Base-by-base conservation (phyloP, 805 yeast genomes). In the Candida nonsorbophila region DNA sequence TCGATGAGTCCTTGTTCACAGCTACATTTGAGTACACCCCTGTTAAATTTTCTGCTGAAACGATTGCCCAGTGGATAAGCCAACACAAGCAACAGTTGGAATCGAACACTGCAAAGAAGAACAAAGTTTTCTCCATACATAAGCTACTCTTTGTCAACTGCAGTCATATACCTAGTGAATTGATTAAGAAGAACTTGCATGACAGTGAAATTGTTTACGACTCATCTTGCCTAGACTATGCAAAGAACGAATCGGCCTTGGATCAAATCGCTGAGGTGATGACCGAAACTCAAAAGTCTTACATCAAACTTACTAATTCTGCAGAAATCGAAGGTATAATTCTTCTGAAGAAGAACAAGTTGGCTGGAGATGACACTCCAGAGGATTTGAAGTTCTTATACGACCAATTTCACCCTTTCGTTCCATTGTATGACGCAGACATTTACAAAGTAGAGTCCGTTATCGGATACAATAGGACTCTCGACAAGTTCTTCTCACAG, bases 401-500 rank as follows among this genome's bases (percentile, higher is more conserved):
- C 40, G 87, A 80, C 27, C 82, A 76, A 30, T 82, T 79, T 45
- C 83, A 78, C 45, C 88, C 90, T 0, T 81, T 78, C 47, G 41
- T 55, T 26, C 86, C 87, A 2, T 45, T 48, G 28, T 62, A 52
- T 7, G 53, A 56, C 7, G 41, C 41, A 2, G 39, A 42, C 1
- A 37, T 44, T 6, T 52, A 46, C 28, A 57, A 60, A 14, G 46
- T 77, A 13, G 62, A 59, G 12, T 5, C 14, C 4, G 21, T 37
- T 6, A 55, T 76, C 9, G 54, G 60, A 6, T 90, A 86, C 52
- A 88, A 86, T 48, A 72, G 73, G 34, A 80, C 97, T 0, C 67
- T 90, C 13, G 98, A 90, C 53, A 65, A 62, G 22, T 90, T 84
- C 48, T 90, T 84, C 50, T 85, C 96, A 0, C 78, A 90, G 0